These are phyloP conservation scores for Bauhinia variegata DNA, from an alignment of 306 rosid species.

Conservation along the genomic window DNA sequence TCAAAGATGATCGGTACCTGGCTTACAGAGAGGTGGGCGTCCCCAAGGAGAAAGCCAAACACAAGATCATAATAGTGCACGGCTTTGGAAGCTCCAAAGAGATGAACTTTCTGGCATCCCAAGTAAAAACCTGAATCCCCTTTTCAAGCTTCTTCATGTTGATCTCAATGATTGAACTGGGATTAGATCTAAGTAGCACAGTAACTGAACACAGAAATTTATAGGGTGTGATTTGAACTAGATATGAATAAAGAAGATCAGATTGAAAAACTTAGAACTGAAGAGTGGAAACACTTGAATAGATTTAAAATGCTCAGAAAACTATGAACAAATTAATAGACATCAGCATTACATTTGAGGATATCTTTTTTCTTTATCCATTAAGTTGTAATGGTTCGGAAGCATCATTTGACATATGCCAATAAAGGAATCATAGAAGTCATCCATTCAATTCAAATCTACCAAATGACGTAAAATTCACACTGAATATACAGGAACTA, in stretches of 20 bases:
- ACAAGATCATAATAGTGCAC: slow-evolving; percentile 50
- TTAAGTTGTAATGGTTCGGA: slow-evolving; percentile 7
- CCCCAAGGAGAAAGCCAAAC: slow-evolving; percentile 53
- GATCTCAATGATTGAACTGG: slow-evolving; percentile 17
- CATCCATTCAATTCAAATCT: slow-evolving; percentile 17
- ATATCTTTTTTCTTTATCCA: too few species aligned
- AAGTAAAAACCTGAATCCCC: slow-evolving; percentile 28
- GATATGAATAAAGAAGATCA: too few species aligned
- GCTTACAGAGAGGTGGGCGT: slow-evolving; percentile 70
- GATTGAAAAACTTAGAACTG: too few species aligned
- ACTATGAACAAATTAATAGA: not conserved
- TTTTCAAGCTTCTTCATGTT: not conserved
- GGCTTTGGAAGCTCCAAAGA: slow-evolving; percentile 75
- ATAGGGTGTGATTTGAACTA: not conserved
- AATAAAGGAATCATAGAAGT: slow-evolving; percentile 7
- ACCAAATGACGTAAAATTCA: slow-evolving; percentile 36
- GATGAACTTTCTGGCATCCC: slow-evolving; percentile 53
- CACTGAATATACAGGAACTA: slow-evolving; percentile 68
- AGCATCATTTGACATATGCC: slow-evolving; percentile 10
- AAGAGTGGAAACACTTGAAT: too few species aligned
- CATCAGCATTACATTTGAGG: not conserved
- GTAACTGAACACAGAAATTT: not conserved
- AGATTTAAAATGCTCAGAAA: too few species aligned
- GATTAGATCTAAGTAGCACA: slow-evolving; percentile 35
- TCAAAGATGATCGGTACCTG: slow-evolving; percentile 65